phyloP scores from a whole-genome alignment of 2,329 filamentous ascomycete species.

The Ceratocystis colombiana region DNA sequence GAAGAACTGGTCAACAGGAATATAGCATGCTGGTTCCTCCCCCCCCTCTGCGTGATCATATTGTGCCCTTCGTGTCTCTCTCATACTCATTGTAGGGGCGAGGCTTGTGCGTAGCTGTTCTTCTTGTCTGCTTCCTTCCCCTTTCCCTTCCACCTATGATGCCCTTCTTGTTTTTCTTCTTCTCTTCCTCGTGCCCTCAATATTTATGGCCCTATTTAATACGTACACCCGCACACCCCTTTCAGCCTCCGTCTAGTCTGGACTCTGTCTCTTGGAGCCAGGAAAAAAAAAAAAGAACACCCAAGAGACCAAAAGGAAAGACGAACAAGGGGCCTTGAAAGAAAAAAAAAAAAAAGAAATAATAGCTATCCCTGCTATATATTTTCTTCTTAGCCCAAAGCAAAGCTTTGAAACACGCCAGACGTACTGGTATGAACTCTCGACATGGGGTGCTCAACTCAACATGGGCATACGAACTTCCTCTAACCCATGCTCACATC shows the following conservation, averaged over 20 bases:
- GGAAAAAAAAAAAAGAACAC: background rate
- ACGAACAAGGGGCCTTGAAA: background rate
- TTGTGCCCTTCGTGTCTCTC: background rate
- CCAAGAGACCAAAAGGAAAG: background rate
- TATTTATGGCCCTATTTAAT: background rate
- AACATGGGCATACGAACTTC: background rate
- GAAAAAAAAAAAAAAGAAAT: too few relatives aligned
- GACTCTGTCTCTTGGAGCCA: background rate
- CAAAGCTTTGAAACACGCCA: slow-evolving; percentile 14
- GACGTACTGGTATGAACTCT: background rate
- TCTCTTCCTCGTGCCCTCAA: too few relatives aligned
- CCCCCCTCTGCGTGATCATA: background rate
- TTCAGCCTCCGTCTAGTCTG: slow-evolving; percentile 1
- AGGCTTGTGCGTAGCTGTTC: too few relatives aligned
- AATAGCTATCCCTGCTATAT: background rate
- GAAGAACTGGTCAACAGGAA: background rate
- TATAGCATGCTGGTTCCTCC: background rate
- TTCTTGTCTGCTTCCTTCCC: too few relatives aligned
- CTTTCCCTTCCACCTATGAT: too few relatives aligned
- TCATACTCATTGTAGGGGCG: background rate
- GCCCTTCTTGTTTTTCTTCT: too few relatives aligned
- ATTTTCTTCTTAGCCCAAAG: background rate
- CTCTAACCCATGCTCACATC: slow-evolving; percentile 9
- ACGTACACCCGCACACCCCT: background rate
- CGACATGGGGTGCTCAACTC: background rate